Conservation (phyloP, 305 asterid species). For the Stenogyne calaminthoides region DNA sequence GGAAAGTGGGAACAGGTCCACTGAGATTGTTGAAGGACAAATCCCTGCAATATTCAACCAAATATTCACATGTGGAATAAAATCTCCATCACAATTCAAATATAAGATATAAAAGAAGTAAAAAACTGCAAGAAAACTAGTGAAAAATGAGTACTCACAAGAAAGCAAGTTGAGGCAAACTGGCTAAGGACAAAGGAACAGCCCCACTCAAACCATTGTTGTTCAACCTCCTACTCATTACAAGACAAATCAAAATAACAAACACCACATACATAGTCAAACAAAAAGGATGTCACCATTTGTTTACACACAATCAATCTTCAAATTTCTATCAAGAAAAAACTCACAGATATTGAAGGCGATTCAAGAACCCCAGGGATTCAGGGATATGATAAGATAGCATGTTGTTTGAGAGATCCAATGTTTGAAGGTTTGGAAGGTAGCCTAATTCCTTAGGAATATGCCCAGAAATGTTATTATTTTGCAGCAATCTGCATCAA, state of each 20-base stretch:
- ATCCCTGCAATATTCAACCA: constrained; percentile 65
- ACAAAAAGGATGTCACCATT: constrained; percentile 34
- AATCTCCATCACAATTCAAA: constrained; percentile 18
- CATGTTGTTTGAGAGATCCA: constrained; percentile 86
- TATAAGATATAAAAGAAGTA: constrained; percentile 10
- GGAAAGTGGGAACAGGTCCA: constrained; percentile 83
- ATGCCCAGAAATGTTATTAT: constrained; percentile 79
- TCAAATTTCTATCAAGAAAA: background rate
- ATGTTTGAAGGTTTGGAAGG: constrained; percentile 78
- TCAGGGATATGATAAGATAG: constrained; percentile 70
- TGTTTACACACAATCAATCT: background rate
- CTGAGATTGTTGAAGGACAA: constrained; percentile 91
- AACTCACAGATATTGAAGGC: constrained; percentile 84
- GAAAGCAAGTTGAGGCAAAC: constrained; percentile 91
- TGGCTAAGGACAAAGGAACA: constrained; percentile 77
- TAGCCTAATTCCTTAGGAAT: constrained; percentile 82
- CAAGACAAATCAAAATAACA: constrained; percentile 57
- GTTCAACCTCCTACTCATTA: constrained; percentile 83
- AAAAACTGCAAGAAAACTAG: constrained; percentile 13
- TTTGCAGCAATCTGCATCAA: constrained; percentile 70
- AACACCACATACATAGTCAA: constrained; percentile 41
- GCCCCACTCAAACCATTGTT: constrained; percentile 90
- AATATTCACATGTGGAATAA: constrained; percentile 35
- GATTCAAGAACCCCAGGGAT: constrained; percentile 62
- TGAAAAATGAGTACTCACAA: constrained; percentile 64